Evolutionary conservation across 169 alveolate genomes (phyloP).

Genomic region (Plasmodium fragile): DNA sequence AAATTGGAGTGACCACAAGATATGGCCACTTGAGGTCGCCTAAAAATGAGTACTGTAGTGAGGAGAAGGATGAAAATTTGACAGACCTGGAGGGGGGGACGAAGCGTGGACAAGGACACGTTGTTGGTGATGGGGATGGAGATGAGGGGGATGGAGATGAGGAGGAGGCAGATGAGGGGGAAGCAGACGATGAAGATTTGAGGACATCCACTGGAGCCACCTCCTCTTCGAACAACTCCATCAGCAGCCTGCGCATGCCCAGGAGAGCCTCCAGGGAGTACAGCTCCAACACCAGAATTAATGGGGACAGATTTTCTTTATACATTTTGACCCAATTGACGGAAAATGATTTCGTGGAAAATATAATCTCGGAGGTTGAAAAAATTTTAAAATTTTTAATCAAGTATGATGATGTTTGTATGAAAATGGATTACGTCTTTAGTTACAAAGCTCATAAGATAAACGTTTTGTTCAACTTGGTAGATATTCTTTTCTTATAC

Average conservation of each 20-base stretch:
- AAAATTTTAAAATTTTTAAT: slow-evolving; percentile 52
- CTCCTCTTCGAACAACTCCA: slow-evolving; percentile 22
- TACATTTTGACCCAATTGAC: slow-evolving; percentile 27
- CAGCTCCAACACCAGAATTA: slow-evolving; percentile 17
- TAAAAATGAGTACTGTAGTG: slow-evolving; percentile 1
- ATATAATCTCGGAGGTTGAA: slow-evolving; percentile 59
- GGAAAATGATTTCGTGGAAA: slow-evolving; percentile 60
- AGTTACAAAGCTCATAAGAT: slow-evolving; percentile 67
- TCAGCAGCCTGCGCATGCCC: background rate
- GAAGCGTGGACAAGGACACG: background rate
- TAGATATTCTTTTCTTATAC: slow-evolving; percentile 60
- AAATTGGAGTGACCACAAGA: slow-evolving; percentile 6
- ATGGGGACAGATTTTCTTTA: slow-evolving; percentile 39
- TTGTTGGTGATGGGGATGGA: background rate
- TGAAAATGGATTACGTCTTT: slow-evolving; percentile 21
- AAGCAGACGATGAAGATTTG: slow-evolving; percentile 12
- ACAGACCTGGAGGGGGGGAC: slow-evolving; percentile 33
- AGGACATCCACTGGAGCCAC: slow-evolving; percentile 35
- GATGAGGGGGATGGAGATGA: background rate
- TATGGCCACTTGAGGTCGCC: background rate
- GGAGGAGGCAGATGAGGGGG: background rate
- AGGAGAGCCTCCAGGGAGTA: background rate
- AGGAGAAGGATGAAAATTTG: slow-evolving; percentile 9
- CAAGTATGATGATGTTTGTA: slow-evolving; percentile 46
- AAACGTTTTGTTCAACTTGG: slow-evolving; percentile 49